Percentiles rank a stretch among this genome's conserved stretches.
Conservation (phyloP, 192 early-diverging fungal species). For the Coemansia sp. region DNA sequence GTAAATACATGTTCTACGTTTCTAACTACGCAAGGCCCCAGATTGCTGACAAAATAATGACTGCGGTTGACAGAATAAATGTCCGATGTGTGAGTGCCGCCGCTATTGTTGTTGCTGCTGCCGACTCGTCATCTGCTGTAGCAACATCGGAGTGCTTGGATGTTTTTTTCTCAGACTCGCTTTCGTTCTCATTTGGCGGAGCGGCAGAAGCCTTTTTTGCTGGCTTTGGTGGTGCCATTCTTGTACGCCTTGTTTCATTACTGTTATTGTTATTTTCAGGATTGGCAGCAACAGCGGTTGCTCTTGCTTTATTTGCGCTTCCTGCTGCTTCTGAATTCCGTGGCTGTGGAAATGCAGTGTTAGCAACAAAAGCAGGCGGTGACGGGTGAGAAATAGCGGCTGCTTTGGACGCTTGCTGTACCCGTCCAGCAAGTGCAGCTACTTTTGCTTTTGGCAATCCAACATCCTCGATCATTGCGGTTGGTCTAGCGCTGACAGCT, state of each 20-base stretch:
- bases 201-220: not conserved
- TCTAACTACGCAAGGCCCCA: not conserved
- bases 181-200: no score
- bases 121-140: not conserved
- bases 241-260: not conserved
- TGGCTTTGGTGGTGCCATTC: not conserved
- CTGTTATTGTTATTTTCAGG: not conserved
- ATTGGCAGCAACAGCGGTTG: not conserved
- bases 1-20: not conserved
- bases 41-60: not conserved
- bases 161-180: not conserved
- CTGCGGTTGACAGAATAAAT: no score
- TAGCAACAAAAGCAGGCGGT: no score
- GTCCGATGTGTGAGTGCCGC: not conserved
- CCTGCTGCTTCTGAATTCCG: not conserved
- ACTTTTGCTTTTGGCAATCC: constrained; percentile 4
- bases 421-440: not conserved
- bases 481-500: constrained; percentile 23
- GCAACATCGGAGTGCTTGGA: not conserved
- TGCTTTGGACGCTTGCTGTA: not conserved
- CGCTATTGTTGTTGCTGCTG: not conserved
- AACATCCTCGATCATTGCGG: constrained; percentile 25
- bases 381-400: no score
- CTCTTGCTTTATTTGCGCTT: not conserved
- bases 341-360: no score